Conservation (phyloP, 2,329 filamentous ascomycete species). For the Pyricularia sp. region DNA sequence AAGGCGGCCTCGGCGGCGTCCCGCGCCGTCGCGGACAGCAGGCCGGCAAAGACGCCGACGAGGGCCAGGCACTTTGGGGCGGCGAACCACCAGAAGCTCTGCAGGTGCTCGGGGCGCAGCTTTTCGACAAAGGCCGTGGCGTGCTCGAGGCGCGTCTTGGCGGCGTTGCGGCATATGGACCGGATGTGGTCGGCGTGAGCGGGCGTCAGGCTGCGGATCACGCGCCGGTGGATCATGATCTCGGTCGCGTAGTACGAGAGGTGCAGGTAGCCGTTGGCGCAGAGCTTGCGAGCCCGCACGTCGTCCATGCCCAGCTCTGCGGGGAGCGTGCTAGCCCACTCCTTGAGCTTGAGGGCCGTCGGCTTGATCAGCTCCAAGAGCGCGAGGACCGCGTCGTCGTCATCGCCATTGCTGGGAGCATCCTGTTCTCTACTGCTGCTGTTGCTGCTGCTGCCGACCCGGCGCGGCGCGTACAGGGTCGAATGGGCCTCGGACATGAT, state of each 20-base stretch:
- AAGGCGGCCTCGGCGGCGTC: constrained; percentile 24
- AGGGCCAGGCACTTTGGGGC: constrained; percentile 29
- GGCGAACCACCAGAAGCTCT: constrained; percentile 32
- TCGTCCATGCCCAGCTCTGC: constrained; percentile 12
- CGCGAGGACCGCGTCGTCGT: background rate
- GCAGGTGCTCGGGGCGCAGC: constrained; percentile 30
- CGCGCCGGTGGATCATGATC: constrained; percentile 35
- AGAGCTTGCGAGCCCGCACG: constrained; percentile 13
- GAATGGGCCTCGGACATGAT: constrained; percentile 38
- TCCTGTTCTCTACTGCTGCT: no score
- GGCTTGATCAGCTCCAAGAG: constrained; percentile 14
- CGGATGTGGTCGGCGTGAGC: constrained; percentile 17
- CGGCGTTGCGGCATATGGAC: constrained; percentile 22
- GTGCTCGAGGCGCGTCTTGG: constrained; percentile 23
- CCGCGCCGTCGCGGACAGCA: constrained; percentile 26
- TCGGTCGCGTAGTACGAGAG: constrained; percentile 38
- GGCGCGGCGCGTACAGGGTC: constrained; percentile 25
- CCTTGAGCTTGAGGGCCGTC: constrained; percentile 13
- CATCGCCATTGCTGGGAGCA: no score
- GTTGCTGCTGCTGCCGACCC: no score
- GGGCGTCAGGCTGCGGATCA: constrained; percentile 28
- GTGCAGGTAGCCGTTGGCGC: constrained; percentile 30
- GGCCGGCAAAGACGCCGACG: constrained; percentile 26
- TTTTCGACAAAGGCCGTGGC: constrained; percentile 27
- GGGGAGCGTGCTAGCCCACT: constrained; percentile 12